Evolutionary conservation across 1,139 yeast species (phyloP).

Genomic region (Lodderomyces theae): DNA sequence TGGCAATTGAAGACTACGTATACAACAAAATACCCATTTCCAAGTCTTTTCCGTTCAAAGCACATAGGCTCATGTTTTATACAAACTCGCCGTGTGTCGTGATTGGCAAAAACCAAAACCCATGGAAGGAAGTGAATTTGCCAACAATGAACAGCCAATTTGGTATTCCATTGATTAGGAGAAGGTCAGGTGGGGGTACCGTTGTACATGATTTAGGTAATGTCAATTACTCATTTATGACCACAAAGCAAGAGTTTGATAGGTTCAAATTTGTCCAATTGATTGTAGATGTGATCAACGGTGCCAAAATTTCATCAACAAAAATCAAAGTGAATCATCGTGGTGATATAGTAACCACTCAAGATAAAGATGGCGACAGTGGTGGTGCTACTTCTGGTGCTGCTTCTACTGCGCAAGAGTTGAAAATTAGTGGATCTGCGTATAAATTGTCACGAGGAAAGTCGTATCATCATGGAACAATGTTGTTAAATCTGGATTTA

Average conservation of each 20-base stretch:
- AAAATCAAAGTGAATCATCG: conserved; percentile 54
- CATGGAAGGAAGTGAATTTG: conserved; percentile 83
- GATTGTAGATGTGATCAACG: conserved; percentile 52
- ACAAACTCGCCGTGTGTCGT: conserved; percentile 83
- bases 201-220: conserved; percentile 96
- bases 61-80: conserved; percentile 61
- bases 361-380: conserved; percentile 43
- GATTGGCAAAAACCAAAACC: conserved; percentile 94
- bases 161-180: conserved; percentile 67
- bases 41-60: conserved; percentile 7
- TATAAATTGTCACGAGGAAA: conserved; percentile 79
- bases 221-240: conserved; percentile 80
- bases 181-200: conserved; percentile 94
- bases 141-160: conserved; percentile 51
- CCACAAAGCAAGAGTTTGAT: conserved; percentile 64
- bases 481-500: conserved; percentile 72
- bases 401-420: no score
- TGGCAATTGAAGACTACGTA: conserved; percentile 80
- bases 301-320: conserved; percentile 19
- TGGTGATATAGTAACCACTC: conserved; percentile 68
- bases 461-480: conserved; percentile 95
- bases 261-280: conserved; percentile 58
- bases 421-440: conserved; percentile 87
- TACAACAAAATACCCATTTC: conserved; percentile 59
- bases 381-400: no score